Conservation (phyloP, 139 green algal species). For the Chlorella sorokiniana region DNA sequence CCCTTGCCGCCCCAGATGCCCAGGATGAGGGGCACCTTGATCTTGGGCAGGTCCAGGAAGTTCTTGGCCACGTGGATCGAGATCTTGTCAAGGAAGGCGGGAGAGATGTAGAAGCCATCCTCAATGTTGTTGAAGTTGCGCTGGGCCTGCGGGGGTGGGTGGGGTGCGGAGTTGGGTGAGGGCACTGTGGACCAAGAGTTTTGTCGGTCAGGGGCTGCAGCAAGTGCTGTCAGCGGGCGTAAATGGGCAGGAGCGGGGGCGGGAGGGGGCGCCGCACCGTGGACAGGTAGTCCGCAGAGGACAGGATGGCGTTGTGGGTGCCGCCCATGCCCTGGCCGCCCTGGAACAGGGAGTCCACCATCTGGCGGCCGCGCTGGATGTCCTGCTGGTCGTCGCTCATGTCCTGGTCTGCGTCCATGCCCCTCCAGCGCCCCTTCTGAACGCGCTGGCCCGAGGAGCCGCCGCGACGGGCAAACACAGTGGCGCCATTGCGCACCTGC, state of each 20-base stretch:
- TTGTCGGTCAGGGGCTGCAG: neutral
- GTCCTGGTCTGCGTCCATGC: slow-evolving; percentile 87
- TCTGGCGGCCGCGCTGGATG: slow-evolving; percentile 83
- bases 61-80: slow-evolving; percentile 68
- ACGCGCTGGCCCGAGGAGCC: slow-evolving; percentile 31
- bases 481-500: slow-evolving; percentile 30
- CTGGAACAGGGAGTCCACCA: slow-evolving; percentile 97
- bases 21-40: slow-evolving; percentile 95
- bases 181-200: no score
- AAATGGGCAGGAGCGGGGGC: neutral
- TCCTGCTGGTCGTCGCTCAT: slow-evolving; percentile 97
- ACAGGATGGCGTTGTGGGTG: slow-evolving; percentile 92
- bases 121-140: slow-evolving; percentile 88
- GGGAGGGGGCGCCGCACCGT: slow-evolving; percentile 18
- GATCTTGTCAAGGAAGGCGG: slow-evolving; percentile 97
- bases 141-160: neutral
- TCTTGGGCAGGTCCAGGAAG: slow-evolving; percentile 93
- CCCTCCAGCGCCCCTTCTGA: slow-evolving; percentile 79
- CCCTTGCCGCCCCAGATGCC: slow-evolving; percentile 99
- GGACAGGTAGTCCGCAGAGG: slow-evolving; percentile 88
- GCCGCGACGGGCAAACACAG: slow-evolving; percentile 3
- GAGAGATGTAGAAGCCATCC: slow-evolving; percentile 98
- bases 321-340: slow-evolving; percentile 69
- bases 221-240: neutral
- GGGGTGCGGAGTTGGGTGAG: neutral